These are phyloP conservation scores for Calcarisporium arbuscula DNA, from an alignment of 2,329 filamentous ascomycete species.

Conservation along the genomic window DNA sequence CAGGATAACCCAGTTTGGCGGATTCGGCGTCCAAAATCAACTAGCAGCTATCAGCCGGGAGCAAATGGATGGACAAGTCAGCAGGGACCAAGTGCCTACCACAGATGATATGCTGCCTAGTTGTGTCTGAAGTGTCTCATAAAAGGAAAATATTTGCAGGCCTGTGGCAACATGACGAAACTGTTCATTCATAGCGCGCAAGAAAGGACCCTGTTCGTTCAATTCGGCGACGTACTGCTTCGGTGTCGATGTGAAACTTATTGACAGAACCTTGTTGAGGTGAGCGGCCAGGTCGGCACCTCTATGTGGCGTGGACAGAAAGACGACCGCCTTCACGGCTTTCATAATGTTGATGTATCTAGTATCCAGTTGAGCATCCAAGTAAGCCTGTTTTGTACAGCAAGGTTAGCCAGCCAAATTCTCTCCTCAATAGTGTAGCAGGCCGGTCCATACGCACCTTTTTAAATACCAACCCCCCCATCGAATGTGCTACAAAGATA, in stretches of 20 bases:
- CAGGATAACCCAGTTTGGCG: conserved; percentile 33
- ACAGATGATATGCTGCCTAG: too few species aligned
- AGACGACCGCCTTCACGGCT: conserved; percentile 28
- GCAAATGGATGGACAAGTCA: too few species aligned
- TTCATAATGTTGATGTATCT: conserved; percentile 22
- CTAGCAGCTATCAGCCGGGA: too few species aligned
- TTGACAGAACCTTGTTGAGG: conserved; percentile 31
- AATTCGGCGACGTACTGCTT: conserved; percentile 34
- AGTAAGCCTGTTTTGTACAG: conserved; percentile 26
- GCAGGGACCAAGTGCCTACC: too few species aligned
- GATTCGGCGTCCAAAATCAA: conserved; percentile 34
- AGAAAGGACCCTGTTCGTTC: conserved; percentile 22
- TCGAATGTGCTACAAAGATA: conserved; percentile 37
- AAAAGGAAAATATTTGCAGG: conserved; percentile 37
- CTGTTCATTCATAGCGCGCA: conserved; percentile 36
- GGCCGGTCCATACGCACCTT: too few species aligned
- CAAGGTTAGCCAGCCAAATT: too few species aligned
- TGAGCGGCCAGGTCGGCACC: conserved; percentile 30
- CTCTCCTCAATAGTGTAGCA: too few species aligned
- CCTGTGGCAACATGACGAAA: conserved; percentile 32
- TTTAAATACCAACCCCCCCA: conserved; percentile 35
- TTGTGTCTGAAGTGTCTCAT: conserved; percentile 30
- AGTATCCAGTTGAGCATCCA: too few species aligned
- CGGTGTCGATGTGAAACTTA: too few species aligned
- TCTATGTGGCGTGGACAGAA: conserved; percentile 35